Percentiles rank a stretch among this genome's conserved stretches.
phyloP scores from a whole-genome alignment of 2,329 filamentous ascomycete genomes.

The Arthrobotrys sphaeroides region DNA sequence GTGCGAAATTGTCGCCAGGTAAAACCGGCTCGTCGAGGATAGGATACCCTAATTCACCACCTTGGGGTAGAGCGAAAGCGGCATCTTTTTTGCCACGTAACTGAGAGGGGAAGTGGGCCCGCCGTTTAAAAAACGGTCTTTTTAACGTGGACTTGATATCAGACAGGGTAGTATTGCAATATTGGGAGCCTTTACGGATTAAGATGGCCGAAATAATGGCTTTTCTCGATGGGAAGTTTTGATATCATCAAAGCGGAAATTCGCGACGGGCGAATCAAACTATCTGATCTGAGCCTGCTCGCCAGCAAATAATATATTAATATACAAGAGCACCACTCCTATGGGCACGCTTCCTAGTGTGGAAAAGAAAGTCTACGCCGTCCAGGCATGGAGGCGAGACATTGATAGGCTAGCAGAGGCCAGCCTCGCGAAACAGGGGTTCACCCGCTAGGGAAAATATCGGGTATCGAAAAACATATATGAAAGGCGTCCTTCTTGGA shows the following conservation, averaged over 20 bases:
- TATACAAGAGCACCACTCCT: conserved; percentile 11
- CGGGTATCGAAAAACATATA: conserved; percentile 33
- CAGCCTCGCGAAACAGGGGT: conserved; percentile 29
- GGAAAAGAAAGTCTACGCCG: not conserved
- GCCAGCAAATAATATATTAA: not conserved
- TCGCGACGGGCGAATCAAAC: conserved; percentile 26
- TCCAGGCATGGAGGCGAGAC: not conserved
- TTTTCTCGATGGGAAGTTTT: not conserved
- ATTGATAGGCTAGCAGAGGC: conserved; percentile 36
- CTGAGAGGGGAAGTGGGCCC: conserved; percentile 11
- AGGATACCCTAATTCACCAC: not conserved
- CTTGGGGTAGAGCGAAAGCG: not conserved
- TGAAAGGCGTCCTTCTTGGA: not conserved
- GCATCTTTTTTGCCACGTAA: conserved; percentile 26
- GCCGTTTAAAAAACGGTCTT: conserved; percentile 12
- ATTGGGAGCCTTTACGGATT: not conserved
- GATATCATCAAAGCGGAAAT: conserved; percentile 5
- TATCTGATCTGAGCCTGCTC: not conserved
- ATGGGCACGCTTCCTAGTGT: conserved; percentile 7
- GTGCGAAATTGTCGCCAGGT: not conserved
- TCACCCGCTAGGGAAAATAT: conserved; percentile 32
- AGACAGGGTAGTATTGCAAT: conserved; percentile 13
- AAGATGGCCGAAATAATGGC: not conserved
- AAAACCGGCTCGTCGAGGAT: not conserved
- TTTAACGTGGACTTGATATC: conserved; percentile 6